A percentile compares a stretch with the other conserved stretches of the same genome.
Evolutionary conservation across 2,329 filamentous ascomycete genomes (phyloP).

Genomic region (Fusarium sp.): DNA sequence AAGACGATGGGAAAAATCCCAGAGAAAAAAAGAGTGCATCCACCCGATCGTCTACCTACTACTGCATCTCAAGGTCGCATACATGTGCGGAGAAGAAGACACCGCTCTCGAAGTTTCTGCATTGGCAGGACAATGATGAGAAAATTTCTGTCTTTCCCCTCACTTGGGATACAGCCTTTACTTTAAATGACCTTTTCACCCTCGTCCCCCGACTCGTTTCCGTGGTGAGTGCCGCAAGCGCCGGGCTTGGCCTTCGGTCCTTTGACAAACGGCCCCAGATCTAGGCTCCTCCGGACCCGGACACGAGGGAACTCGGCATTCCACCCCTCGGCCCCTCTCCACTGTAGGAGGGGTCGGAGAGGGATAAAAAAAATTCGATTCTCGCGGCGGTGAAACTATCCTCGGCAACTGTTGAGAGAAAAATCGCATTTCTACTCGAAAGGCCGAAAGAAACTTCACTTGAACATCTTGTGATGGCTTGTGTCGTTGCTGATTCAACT

Average conservation of each 20-base stretch:
- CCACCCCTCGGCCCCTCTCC: slow-evolving; percentile 10
- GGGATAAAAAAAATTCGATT: background rate
- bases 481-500: slow-evolving; percentile 20
- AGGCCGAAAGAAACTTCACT: background rate
- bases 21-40: slow-evolving; percentile 8
- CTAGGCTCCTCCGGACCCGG: slow-evolving; percentile 10
- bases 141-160: slow-evolving; percentile 28
- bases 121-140: slow-evolving; percentile 33
- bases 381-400: slow-evolving; percentile 1
- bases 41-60: slow-evolving; percentile 26
- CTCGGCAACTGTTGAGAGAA: background rate
- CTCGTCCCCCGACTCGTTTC: slow-evolving; percentile 27
- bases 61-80: slow-evolving; percentile 29
- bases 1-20: slow-evolving; percentile 15
- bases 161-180: slow-evolving; percentile 19
- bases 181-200: slow-evolving; percentile 14
- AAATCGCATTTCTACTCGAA: background rate
- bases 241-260: slow-evolving; percentile 24
- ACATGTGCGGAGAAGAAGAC: slow-evolving; percentile 20
- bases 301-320: slow-evolving; percentile 19
- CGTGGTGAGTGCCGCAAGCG: slow-evolving; percentile 22
- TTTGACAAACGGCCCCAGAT: slow-evolving; percentile 19
- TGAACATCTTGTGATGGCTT: slow-evolving; percentile 23
- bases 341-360: background rate
- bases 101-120: slow-evolving; percentile 31